Evolutionary conservation across 1,139 yeast species (phyloP).

Genomic region (Hemisphaericaspora subhashii): DNA sequence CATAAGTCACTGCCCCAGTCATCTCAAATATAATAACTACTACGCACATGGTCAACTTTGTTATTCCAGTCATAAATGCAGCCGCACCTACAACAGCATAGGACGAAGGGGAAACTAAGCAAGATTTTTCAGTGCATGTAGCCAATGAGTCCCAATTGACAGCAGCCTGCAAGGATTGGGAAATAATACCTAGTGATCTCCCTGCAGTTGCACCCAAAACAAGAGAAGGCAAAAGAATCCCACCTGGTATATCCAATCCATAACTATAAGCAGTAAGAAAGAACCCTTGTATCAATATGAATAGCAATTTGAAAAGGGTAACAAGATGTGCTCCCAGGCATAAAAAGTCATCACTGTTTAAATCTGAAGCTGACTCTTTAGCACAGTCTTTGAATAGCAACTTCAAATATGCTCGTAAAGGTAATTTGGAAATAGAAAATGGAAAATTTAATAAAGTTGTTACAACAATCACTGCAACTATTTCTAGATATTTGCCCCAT

Average conservation of each 20-base stretch:
- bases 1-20: conserved; percentile 61
- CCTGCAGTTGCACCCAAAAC: conserved; percentile 73
- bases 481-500: conserved; percentile 43
- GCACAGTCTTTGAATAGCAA: conserved; percentile 67
- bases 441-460: conserved; percentile 62
- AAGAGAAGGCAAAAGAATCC: conserved; percentile 70
- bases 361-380: conserved; percentile 14
- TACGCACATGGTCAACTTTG: conserved; percentile 56
- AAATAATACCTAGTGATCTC: conserved; percentile 61
- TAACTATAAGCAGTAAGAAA: conserved; percentile 61
- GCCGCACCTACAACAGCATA: conserved; percentile 66
- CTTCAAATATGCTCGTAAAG: conserved; percentile 55
- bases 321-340: conserved; percentile 31
- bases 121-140: conserved; percentile 53
- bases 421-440: conserved; percentile 51
- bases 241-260: conserved; percentile 72
- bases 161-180: conserved; percentile 50
- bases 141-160: conserved; percentile 40
- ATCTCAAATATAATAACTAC: conserved; percentile 58
- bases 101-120: conserved; percentile 56
- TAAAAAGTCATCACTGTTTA: conserved; percentile 33
- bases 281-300: conserved; percentile 55
- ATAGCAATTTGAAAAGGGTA: conserved; percentile 37
- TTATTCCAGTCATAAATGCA: conserved; percentile 55
- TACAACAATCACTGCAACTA: conserved; percentile 44